These are phyloP conservation scores for Candida nanaspora DNA, from an alignment of 805 yeast species.

Conservation along the genomic window DNA sequence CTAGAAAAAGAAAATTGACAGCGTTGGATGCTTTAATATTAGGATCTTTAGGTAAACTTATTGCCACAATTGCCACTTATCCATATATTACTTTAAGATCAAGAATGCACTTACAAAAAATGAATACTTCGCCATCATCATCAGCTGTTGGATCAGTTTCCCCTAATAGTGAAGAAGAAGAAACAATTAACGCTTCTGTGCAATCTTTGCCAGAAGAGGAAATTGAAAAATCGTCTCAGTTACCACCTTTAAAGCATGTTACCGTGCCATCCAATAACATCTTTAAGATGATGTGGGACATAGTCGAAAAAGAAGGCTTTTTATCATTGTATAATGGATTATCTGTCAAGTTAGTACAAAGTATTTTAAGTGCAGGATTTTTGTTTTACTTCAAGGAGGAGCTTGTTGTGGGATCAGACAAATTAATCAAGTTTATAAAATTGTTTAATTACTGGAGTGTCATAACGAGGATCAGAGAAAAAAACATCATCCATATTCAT, in stretches of 20 bases:
- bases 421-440: constrained; percentile 32
- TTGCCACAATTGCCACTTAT: constrained; percentile 85
- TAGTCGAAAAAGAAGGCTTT: constrained; percentile 64
- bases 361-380: constrained; percentile 84
- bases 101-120: constrained; percentile 68
- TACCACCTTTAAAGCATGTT: constrained; percentile 15
- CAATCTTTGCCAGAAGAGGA: constrained; percentile 15
- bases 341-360: constrained; percentile 70
- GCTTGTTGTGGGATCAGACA: constrained; percentile 53
- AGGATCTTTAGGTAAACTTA: constrained; percentile 85
- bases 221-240: constrained; percentile 10
- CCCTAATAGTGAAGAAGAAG: constrained; percentile 6
- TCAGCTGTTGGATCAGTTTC: constrained; percentile 6
- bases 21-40: constrained; percentile 75
- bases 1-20: constrained; percentile 45
- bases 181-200: constrained; percentile 10
- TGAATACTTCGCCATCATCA: constrained; percentile 9
- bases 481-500: too few species aligned
- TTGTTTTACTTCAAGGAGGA: constrained; percentile 88
- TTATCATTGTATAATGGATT: constrained; percentile 78
- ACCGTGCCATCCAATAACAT: too few species aligned
- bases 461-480: not conserved
- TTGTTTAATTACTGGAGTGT: not conserved
- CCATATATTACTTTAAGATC: constrained; percentile 89
- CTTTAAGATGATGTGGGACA: constrained; percentile 46